These are phyloP conservation scores for Cladosporium sp. DNA, from an alignment of 2,329 filamentous ascomycete genomes.

Conservation along the genomic window DNA sequence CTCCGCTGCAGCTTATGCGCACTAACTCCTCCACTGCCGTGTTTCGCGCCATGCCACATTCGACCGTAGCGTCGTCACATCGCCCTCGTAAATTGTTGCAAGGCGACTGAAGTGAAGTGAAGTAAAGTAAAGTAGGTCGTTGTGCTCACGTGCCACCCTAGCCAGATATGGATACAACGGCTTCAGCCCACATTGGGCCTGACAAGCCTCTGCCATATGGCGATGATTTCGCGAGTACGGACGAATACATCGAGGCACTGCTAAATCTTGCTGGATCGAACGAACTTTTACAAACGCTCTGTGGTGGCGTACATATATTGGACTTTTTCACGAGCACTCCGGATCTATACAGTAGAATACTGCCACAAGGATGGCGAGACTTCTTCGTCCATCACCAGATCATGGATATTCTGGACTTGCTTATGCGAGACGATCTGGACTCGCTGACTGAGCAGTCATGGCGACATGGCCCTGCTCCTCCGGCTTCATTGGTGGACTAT, in stretches of 20 bases:
- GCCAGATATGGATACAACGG: neutral
- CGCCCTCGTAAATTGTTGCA: neutral
- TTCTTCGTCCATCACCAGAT: constrained; percentile 71
- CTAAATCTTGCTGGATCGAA: constrained; percentile 71
- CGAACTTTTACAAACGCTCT: constrained; percentile 78
- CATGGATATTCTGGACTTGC: constrained; percentile 71
- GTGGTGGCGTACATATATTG: constrained; percentile 92
- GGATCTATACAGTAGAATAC: constrained; percentile 71
- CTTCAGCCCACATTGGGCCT: constrained; percentile 29
- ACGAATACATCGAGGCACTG: constrained; percentile 75
- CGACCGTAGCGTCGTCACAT: neutral
- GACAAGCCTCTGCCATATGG: constrained; percentile 61
- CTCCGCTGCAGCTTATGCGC: neutral
- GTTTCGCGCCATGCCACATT: constrained; percentile 1
- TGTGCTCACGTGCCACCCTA: neutral
- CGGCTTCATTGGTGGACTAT: constrained; percentile 63
- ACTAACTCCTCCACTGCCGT: neutral
- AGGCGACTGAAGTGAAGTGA: constrained; percentile 3
- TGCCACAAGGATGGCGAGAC: constrained; percentile 75
- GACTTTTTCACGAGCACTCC: constrained; percentile 90
- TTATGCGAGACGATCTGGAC: constrained; percentile 72
- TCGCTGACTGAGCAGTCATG: constrained; percentile 28
- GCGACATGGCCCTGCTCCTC: constrained; percentile 44
- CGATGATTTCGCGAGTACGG: constrained; percentile 63
- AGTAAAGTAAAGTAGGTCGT: neutral